Conservation (phyloP, 2,329 filamentous ascomycete species). For the Macroventuria anomochaeta region DNA sequence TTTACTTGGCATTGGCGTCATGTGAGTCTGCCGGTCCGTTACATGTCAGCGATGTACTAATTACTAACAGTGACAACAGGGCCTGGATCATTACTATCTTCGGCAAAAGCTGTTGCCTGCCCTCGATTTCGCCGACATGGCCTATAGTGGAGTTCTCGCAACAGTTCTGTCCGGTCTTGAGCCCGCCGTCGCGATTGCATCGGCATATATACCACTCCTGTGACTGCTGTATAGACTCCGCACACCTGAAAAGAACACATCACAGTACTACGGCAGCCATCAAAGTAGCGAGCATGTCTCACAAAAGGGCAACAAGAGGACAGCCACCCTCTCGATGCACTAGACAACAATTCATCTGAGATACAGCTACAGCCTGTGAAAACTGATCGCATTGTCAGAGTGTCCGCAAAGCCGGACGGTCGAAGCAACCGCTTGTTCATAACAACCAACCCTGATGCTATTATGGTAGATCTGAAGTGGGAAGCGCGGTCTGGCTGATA, state of each 20-base stretch:
- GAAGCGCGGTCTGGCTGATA: not conserved
- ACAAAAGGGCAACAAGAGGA: not conserved
- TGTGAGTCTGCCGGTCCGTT: too few relatives aligned
- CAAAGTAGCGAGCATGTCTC: too few relatives aligned
- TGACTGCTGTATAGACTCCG: conserved; percentile 20
- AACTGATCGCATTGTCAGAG: not conserved
- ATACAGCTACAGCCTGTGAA: not conserved
- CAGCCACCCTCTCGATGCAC: not conserved
- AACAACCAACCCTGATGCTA: not conserved
- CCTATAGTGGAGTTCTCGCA: conserved; percentile 24
- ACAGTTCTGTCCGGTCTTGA: conserved; percentile 31
- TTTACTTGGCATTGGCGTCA: conserved; percentile 29
- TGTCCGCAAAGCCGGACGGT: not conserved
- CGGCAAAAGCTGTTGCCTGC: conserved; percentile 21
- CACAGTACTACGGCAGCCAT: not conserved
- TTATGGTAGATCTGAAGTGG: not conserved
- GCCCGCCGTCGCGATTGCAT: conserved; percentile 28
- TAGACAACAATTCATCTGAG: not conserved
- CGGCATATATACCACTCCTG: conserved; percentile 30
- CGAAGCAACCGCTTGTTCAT: not conserved
- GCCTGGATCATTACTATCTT: conserved; percentile 34
- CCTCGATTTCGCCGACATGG: conserved; percentile 29
- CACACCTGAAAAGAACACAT: not conserved
- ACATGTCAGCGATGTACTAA: too few relatives aligned
- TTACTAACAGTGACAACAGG: conserved; percentile 8